phyloP scores from a whole-genome alignment of 176 grass and related monocot species.

The Oryza officinalis region DNA sequence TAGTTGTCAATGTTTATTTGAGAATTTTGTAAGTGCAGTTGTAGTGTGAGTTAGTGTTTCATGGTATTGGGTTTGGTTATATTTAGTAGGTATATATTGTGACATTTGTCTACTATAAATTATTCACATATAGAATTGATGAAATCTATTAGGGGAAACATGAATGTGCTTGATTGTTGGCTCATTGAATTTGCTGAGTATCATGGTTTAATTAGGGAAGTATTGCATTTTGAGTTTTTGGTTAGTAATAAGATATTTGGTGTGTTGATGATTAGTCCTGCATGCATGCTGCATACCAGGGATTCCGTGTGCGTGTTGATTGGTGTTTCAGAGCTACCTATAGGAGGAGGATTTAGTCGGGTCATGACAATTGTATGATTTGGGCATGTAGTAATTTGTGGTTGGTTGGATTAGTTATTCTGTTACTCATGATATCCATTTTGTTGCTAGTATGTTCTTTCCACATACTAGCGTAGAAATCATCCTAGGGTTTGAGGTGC shows the following conservation, averaged over 20 bases:
- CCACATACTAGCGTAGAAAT: background rate
- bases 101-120: background rate
- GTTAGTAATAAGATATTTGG: background rate
- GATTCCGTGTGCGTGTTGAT: conserved; percentile 3
- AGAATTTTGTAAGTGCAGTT: background rate
- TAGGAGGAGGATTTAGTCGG: background rate
- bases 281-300: background rate
- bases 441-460: background rate
- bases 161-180: background rate
- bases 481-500: conserved; percentile 13
- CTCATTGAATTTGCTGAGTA: background rate
- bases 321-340: conserved; percentile 5
- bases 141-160: background rate
- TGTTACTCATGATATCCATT: background rate
- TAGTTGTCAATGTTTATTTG: background rate
- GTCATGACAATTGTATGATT: conserved; percentile 18
- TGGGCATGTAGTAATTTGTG: background rate
- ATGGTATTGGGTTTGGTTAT: background rate
- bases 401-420: background rate
- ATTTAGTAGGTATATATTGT: background rate
- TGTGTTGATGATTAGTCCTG: background rate
- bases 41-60: background rate
- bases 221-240: background rate
- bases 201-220: conserved; percentile 9
- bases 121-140: background rate